Percentiles rank a stretch among this genome's conserved stretches.
Conservation (phyloP, 805 yeast species). For the Wickerhamomyces queroliae region DNA sequence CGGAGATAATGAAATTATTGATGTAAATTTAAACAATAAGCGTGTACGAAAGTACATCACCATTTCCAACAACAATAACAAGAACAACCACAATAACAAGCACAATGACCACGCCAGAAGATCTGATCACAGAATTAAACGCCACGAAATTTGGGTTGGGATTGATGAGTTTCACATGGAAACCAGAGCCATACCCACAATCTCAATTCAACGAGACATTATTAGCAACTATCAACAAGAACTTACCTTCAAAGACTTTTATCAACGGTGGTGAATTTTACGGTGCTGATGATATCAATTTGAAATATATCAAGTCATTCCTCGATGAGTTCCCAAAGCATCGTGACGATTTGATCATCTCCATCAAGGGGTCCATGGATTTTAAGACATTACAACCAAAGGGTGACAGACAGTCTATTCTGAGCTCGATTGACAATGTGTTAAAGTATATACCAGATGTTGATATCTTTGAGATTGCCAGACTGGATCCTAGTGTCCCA, state of each 20-base stretch:
- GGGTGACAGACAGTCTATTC: conserved; percentile 42
- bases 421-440: conserved; percentile 40
- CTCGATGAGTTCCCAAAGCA: conserved; percentile 51
- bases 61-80: too few species aligned
- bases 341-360: conserved; percentile 49
- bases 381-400: conserved; percentile 36
- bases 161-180: conserved; percentile 78
- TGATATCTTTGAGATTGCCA: conserved; percentile 67
- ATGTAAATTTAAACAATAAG: too few species aligned
- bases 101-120: neutral
- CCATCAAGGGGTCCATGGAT: conserved; percentile 63
- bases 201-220: conserved; percentile 50
- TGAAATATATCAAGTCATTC: conserved; percentile 52
- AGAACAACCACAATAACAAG: too few species aligned
- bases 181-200: conserved; percentile 46
- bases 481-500: conserved; percentile 55
- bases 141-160: conserved; percentile 50
- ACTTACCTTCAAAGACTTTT: conserved; percentile 38
- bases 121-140: neutral
- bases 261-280: conserved; percentile 80
- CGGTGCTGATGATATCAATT: conserved; percentile 48
- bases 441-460: conserved; percentile 35
- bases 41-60: too few species aligned
- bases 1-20: too few species aligned
- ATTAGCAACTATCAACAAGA: conserved; percentile 39